Conservation (phyloP, 202 grass and related monocot genomes). For the Bolboschoenoplectus hybrid region DNA sequence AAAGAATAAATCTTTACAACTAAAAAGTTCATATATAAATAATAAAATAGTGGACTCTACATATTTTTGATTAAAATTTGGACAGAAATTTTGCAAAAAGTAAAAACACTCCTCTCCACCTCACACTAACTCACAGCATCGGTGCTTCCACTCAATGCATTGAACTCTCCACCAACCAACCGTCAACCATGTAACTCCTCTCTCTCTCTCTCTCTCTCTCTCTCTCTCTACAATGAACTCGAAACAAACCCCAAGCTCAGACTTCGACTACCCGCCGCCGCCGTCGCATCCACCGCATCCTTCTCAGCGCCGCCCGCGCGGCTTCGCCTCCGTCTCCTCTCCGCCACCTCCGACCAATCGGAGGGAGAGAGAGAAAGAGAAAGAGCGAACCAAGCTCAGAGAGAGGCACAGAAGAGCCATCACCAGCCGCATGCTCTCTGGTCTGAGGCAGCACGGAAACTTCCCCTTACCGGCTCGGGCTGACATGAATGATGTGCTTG, state of each 20-base stretch:
- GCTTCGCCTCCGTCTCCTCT: constrained; percentile 21
- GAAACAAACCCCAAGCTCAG: constrained; percentile 51
- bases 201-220: constrained; percentile 26
- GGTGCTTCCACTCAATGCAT: background rate
- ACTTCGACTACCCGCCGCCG: constrained; percentile 40
- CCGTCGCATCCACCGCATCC: constrained; percentile 48
- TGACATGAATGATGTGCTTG: constrained; percentile 99
- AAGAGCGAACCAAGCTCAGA: constrained; percentile 90
- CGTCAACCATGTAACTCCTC: constrained; percentile 14
- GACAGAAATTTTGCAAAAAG: no score
- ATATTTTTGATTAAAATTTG: no score
- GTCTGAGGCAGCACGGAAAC: constrained; percentile 89
- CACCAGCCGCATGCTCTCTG: constrained; percentile 91
- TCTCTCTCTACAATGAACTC: constrained; percentile 45
- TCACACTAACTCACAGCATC: no score
- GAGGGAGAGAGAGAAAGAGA: constrained; percentile 81
- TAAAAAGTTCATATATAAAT: no score
- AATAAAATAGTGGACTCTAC: no score
- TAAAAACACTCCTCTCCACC: no score
- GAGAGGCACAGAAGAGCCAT: constrained; percentile 89
- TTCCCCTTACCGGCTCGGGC: constrained; percentile 84
- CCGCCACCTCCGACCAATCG: constrained; percentile 43
- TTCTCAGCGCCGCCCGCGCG: constrained; percentile 24
- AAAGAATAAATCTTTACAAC: no score
- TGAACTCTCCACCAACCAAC: background rate